Evolutionary conservation across 768 basidiomycete genomes (phyloP), one percentile per base, ranked within the genome.

Genomic region (Butyriboletus loyo): DNA sequence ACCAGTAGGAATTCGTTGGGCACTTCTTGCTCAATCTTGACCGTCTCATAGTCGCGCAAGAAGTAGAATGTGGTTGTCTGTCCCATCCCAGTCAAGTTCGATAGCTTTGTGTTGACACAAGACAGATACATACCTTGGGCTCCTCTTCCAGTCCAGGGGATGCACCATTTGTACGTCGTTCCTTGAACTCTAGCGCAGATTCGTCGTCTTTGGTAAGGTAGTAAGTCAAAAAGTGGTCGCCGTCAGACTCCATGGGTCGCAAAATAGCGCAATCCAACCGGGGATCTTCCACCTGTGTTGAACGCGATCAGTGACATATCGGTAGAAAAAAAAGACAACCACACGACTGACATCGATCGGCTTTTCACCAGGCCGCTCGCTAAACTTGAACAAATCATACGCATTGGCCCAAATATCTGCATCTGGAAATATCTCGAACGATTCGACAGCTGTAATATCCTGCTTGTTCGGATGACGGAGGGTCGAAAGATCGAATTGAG

Each of bases 381-480:
- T 84, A 66, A 94, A 93, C 52, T 85, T 75, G 76, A 93, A 92
- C 48, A 94, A 67, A 66, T 93, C 91, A 65, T 92, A 92, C 56
- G 87, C 86, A 64, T 92, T 95, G 37, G 89, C 83, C 91, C 92
- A 96, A 34, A 93, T 84, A 54, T 88, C 85, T 4, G 80, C 78
- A 62, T 96, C 92, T 1, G 93, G 93, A 13, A 92, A 77, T 49
- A 95, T 73, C 56, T 92, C 86, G 68, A 83, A 94, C 8, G 86
- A 84, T 62, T 91, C 89, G 42, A 89, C 78, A 3, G 92, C 92
- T 0, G 77, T 82, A 9, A 93, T 74, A 30, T 78, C 73, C 9
- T 83, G 82, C 63, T 92, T 94, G 54, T 82, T 92, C 1, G 93
- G 93, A 65, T 95, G 92, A 25, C 75, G 77, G 21, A 96, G 68